These are phyloP conservation scores for Exserohilum turcica DNA, from an alignment of 2,329 filamentous ascomycete species.

Conservation along the genomic window DNA sequence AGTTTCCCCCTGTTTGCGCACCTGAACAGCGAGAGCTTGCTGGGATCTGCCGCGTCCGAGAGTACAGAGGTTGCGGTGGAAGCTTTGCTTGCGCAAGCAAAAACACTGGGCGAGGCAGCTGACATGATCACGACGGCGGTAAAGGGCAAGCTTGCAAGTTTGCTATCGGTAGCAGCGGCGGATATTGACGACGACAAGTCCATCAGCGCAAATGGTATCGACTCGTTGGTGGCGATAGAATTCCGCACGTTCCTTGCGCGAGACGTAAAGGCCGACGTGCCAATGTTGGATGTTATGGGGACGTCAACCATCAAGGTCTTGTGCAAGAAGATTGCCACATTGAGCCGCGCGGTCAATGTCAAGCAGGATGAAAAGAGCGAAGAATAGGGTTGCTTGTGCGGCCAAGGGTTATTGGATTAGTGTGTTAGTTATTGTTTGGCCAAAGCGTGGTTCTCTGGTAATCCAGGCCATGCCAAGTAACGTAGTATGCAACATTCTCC, in stretches of 20 bases:
- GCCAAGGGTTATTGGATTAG: no score
- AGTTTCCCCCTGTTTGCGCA: background rate
- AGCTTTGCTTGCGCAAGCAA: background rate
- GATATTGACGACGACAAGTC: slow-evolving; percentile 4
- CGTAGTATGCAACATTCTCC: no score
- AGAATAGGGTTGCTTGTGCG: background rate
- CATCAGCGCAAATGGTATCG: background rate
- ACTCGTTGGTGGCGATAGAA: slow-evolving; percentile 3
- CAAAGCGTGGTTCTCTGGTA: no score
- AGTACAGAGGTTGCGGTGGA: background rate
- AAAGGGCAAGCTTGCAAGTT: background rate
- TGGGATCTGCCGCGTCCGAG: background rate
- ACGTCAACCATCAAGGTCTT: background rate
- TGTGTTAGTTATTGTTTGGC: no score
- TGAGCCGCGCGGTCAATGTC: slow-evolving; percentile 1
- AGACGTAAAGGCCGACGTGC: slow-evolving; percentile 1
- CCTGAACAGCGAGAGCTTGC: background rate
- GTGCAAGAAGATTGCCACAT: background rate
- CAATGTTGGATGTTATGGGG: slow-evolving; percentile 5
- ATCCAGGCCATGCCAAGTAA: no score
- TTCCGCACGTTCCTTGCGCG: slow-evolving; percentile 2
- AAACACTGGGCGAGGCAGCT: background rate
- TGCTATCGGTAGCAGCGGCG: background rate
- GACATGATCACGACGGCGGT: background rate
- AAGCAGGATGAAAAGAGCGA: background rate